Evolutionary conservation across 306 rosid species (phyloP).

Genomic region (Cucurbita maxima): DNA sequence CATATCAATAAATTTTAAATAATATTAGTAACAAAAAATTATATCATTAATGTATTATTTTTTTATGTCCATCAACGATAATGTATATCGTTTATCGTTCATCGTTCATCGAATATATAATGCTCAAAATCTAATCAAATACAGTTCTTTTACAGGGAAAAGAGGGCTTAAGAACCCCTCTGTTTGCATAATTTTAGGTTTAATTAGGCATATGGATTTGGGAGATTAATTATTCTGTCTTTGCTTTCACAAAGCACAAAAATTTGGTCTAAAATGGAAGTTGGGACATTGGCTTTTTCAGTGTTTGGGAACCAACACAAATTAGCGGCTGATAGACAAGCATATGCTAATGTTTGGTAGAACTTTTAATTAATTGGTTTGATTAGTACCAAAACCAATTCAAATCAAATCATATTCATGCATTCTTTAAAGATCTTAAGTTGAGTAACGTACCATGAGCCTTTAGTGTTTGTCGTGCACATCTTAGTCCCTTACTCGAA

Average conservation of each 20-base stretch:
- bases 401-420: neutral
- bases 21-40: no score
- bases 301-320: neutral
- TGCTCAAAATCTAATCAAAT: neutral
- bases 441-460: no score
- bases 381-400: neutral
- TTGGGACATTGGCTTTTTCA: neutral
- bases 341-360: neutral
- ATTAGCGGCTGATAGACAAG: neutral
- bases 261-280: neutral
- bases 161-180: neutral
- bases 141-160: neutral
- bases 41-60: no score
- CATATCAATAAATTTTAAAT: no score
- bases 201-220: neutral
- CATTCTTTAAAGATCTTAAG: neutral
- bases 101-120: neutral
- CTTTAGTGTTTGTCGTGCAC: neutral
- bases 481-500: neutral
- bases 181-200: neutral
- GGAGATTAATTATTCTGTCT: neutral
- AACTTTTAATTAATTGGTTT: neutral
- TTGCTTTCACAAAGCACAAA: conserved; percentile 1
- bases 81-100: neutral
- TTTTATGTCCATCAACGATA: no score